Evolutionary conservation across 1,284 basidiomycete species (phyloP).

Genomic region (Ustilago crameri): DNA sequence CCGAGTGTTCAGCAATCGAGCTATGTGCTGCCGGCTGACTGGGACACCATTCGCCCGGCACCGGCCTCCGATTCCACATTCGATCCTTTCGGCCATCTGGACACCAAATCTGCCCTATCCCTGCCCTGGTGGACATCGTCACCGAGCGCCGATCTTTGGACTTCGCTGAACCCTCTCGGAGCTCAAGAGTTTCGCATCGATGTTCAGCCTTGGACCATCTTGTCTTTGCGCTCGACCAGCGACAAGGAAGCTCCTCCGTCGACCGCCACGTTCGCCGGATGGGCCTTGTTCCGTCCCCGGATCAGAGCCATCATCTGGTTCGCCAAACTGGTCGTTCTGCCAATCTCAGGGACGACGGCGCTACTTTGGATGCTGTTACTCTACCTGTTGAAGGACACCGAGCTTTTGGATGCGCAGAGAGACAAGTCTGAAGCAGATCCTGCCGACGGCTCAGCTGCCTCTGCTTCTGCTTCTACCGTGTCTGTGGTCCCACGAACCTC

Average conservation of each 20-base stretch:
- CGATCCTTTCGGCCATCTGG: constrained; percentile 56
- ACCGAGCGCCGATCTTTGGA: constrained; percentile 75
- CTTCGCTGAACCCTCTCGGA: constrained; percentile 79
- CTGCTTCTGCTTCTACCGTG: constrained; percentile 53
- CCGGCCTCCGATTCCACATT: constrained; percentile 27
- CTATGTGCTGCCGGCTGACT: constrained; percentile 35
- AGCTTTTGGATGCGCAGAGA: constrained; percentile 85
- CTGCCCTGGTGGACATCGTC: constrained; percentile 62
- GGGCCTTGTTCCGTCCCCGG: constrained; percentile 67
- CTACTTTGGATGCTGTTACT: constrained; percentile 81
- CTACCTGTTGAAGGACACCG: constrained; percentile 91
- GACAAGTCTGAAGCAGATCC: constrained; percentile 69
- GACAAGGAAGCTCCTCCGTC: constrained; percentile 59
- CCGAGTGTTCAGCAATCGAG: constrained; percentile 33
- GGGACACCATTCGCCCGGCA: constrained; percentile 20
- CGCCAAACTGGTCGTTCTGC: constrained; percentile 83
- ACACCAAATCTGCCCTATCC: constrained; percentile 9
- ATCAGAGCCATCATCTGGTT: constrained; percentile 75
- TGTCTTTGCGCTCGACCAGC: constrained; percentile 74
- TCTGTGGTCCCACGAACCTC: constrained; percentile 72
- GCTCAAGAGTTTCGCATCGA: constrained; percentile 80
- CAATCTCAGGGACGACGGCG: constrained; percentile 81
- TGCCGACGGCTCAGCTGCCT: constrained; percentile 40
- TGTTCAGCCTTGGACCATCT: constrained; percentile 80
- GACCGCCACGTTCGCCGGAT: constrained; percentile 64